These are phyloP conservation scores for Backusella sp. DNA, from an alignment of 192 early-diverging fungal genomes.

Conservation along the genomic window DNA sequence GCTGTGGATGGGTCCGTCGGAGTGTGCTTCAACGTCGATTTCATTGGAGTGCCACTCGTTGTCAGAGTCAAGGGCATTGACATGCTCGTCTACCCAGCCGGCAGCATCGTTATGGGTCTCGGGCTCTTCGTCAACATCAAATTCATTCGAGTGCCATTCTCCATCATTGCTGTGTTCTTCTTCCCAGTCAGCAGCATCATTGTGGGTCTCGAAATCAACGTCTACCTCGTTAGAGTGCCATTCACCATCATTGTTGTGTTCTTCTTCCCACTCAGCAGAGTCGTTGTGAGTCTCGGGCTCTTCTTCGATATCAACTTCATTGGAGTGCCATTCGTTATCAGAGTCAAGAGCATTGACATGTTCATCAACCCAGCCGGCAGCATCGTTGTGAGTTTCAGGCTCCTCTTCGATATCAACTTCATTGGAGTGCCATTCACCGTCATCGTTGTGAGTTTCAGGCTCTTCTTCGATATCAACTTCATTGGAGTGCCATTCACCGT, in stretches of 20 bases:
- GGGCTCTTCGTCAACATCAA: not conserved
- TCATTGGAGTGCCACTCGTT: not conserved
- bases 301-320: not conserved
- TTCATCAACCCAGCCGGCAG: not conserved
- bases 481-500: constrained; percentile 1
- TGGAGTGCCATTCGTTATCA: constrained; percentile 1
- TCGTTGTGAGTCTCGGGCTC: not conserved
- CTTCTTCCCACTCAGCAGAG: not conserved
- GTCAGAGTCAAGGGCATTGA: not conserved
- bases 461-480: not conserved
- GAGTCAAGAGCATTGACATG: not conserved
- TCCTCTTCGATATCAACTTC: not conserved
- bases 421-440: constrained; percentile 5
- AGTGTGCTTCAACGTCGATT: not conserved
- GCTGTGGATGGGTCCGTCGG: not conserved
- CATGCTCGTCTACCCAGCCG: not conserved
- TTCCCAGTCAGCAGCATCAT: not conserved
- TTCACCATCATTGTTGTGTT: not conserved
- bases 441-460: not conserved
- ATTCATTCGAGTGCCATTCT: not conserved
- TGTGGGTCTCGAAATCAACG: not conserved
- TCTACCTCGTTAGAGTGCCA: not conserved
- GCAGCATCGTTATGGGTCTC: not conserved
- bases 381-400: not conserved
- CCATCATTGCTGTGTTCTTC: not conserved